Percentiles rank a stretch among this genome's conserved stretches.
Conservation (phyloP, 2,329 filamentous ascomycete species). For the Ascochyta viciae-villosae region DNA sequence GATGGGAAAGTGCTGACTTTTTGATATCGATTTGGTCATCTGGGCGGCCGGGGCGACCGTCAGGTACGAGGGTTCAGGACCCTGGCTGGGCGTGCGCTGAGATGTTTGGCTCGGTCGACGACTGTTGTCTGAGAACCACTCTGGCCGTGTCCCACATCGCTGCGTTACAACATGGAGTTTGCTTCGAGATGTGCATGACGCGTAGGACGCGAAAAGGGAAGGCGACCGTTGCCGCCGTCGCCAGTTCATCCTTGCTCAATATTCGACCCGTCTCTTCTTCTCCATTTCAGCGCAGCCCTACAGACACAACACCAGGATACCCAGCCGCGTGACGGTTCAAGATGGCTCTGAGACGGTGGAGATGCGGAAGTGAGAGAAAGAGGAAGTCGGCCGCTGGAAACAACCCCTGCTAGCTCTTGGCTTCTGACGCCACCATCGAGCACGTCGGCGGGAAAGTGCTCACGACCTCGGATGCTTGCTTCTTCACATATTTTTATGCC, state of each 20-base stretch:
- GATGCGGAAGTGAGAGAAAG: slow-evolving; percentile 23
- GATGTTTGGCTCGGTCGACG: slow-evolving; percentile 10
- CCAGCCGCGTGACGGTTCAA: slow-evolving; percentile 8
- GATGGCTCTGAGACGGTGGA: slow-evolving; percentile 21
- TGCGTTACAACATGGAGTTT: background rate
- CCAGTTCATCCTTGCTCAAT: slow-evolving; percentile 5
- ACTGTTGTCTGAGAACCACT: background rate
- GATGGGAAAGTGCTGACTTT: slow-evolving; percentile 12
- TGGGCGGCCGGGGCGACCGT: slow-evolving; percentile 10
- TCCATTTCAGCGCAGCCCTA: slow-evolving; percentile 15
- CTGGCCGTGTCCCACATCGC: slow-evolving; percentile 1
- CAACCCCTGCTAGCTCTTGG: slow-evolving; percentile 32
- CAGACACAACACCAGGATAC: slow-evolving; percentile 9
- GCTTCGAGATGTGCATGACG: slow-evolving; percentile 6
- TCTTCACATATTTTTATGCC: slow-evolving; percentile 28
- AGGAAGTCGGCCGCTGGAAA: slow-evolving; percentile 25
- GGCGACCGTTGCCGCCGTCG: slow-evolving; percentile 1
- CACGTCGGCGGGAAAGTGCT: slow-evolving; percentile 30
- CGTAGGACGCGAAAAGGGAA: slow-evolving; percentile 5
- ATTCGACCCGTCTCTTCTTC: background rate
- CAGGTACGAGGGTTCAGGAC: slow-evolving; percentile 11
- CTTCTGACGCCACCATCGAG: slow-evolving; percentile 34
- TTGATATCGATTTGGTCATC: slow-evolving; percentile 11
- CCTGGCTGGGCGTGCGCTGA: slow-evolving; percentile 4
- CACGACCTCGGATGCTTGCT: slow-evolving; percentile 33